A percentile compares a stretch with the other conserved stretches of the same genome.
Conservation (phyloP, 257 asterid genomes). For the Petunia secreta region DNA sequence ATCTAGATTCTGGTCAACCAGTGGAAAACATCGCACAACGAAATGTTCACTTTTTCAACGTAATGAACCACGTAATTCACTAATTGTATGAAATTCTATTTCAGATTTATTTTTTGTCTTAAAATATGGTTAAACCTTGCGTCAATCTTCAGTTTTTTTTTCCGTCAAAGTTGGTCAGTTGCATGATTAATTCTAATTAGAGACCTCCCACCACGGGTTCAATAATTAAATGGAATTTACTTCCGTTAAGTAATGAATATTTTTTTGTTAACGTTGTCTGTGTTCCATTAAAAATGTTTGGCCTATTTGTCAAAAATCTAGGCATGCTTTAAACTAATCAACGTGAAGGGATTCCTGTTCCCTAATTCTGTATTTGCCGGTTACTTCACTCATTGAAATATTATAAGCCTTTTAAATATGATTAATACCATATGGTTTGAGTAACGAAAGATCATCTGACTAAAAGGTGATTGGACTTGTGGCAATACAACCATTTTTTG, state of each 20-base stretch:
- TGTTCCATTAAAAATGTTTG: background rate
- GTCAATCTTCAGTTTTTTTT: no score
- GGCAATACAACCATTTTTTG: conserved; percentile 80
- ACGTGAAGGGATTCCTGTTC: no score
- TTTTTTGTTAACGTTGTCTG: background rate
- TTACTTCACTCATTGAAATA: background rate
- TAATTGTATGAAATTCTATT: no score
- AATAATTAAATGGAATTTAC: background rate
- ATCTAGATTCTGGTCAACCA: background rate
- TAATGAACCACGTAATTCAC: no score
- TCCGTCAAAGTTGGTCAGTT: background rate
- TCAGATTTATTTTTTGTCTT: no score
- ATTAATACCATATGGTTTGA: background rate
- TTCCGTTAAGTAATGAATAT: background rate
- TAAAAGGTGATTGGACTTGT: conserved; percentile 61
- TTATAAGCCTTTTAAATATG: background rate
- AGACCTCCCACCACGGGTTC: background rate
- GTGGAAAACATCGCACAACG: no score
- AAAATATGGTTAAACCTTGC: no score
- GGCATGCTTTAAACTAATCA: background rate
- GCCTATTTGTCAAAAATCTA: background rate
- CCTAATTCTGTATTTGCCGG: no score
- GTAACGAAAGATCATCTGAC: background rate
- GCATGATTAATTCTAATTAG: background rate
- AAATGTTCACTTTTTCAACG: background rate